Conservation (phyloP, 805 yeast genomes). For the Candida xyloterini region DNA sequence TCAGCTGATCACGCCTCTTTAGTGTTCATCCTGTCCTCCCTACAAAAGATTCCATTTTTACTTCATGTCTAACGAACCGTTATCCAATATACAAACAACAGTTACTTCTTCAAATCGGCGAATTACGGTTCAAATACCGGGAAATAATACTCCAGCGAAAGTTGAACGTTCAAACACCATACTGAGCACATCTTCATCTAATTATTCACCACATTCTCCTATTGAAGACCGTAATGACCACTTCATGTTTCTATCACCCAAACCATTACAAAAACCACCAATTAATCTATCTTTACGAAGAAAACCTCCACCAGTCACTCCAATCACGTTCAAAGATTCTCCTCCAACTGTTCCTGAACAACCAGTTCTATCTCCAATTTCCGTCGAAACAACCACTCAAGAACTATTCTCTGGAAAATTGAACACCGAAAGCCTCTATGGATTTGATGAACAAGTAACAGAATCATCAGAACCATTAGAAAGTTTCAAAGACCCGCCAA, state of each 20-base stretch:
- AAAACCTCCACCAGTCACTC: conserved; percentile 18
- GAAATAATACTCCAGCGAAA: not conserved
- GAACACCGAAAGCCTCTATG: not conserved
- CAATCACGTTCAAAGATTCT: not conserved
- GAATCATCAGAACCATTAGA: not conserved
- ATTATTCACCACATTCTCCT: conserved; percentile 9
- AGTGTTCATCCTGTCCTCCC: no score
- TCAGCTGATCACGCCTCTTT: no score
- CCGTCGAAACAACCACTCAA: conserved; percentile 1
- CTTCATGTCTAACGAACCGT: not conserved
- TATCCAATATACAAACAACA: conserved; percentile 1
- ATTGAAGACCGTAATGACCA: conserved; percentile 5
- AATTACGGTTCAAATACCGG: conserved; percentile 8
- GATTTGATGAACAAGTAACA: not conserved
- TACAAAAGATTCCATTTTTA: not conserved
- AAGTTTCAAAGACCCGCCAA: not conserved
- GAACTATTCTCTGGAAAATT: conserved; percentile 4
- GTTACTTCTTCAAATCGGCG: conserved; percentile 9
- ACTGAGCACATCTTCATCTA: conserved; percentile 14
- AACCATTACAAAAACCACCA: conserved; percentile 18
- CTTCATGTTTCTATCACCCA: conserved; percentile 1
- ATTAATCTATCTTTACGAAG: conserved; percentile 16
- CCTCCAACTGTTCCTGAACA: not conserved
- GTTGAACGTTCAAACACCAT: conserved; percentile 8
- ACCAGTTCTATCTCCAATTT: not conserved